Evolutionary conservation across 129 eudicot genomes (phyloP).

Genomic region (Calendula officinalis): DNA sequence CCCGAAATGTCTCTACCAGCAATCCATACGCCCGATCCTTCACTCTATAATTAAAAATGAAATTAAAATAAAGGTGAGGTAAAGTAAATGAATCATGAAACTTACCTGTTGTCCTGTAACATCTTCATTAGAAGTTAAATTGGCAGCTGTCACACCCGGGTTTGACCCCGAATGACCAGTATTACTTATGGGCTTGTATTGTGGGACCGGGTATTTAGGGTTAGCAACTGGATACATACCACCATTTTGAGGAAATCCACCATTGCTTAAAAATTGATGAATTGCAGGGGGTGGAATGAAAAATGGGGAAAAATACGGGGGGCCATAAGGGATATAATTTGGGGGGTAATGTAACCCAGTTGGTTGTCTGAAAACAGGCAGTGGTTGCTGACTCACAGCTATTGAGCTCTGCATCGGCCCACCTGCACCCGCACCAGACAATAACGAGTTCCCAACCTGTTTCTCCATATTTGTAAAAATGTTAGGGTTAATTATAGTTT

Average conservation of each 20-base stretch:
- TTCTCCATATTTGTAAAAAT: slow-evolving; percentile 16
- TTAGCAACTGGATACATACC: slow-evolving; percentile 53
- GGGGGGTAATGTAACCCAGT: slow-evolving; percentile 83
- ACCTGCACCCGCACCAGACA: slow-evolving; percentile 57
- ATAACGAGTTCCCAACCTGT: slow-evolving; percentile 61
- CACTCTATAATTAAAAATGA: slow-evolving; percentile 43
- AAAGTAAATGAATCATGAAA: background rate
- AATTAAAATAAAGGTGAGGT: background rate
- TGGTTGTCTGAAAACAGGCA: slow-evolving; percentile 80
- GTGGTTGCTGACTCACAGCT: slow-evolving; percentile 68
- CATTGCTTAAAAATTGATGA: slow-evolving; percentile 77
- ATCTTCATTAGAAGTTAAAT: background rate
- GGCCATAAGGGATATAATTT: slow-evolving; percentile 68
- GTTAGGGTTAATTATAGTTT: background rate
- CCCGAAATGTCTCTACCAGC: slow-evolving; percentile 59
- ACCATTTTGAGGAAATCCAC: slow-evolving; percentile 71
- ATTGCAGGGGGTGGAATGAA: slow-evolving; percentile 69
- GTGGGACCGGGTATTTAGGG: slow-evolving; percentile 62
- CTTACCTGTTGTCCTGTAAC: background rate
- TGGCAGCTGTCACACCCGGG: background rate
- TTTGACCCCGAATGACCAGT: slow-evolving; percentile 34
- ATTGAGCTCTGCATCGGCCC: slow-evolving; percentile 75
- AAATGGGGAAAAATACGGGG: slow-evolving; percentile 58
- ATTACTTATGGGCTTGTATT: slow-evolving; percentile 64
- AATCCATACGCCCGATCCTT: slow-evolving; percentile 77